Conservation (phyloP, 106 monocot species). For the Dendrobium catenatum region DNA sequence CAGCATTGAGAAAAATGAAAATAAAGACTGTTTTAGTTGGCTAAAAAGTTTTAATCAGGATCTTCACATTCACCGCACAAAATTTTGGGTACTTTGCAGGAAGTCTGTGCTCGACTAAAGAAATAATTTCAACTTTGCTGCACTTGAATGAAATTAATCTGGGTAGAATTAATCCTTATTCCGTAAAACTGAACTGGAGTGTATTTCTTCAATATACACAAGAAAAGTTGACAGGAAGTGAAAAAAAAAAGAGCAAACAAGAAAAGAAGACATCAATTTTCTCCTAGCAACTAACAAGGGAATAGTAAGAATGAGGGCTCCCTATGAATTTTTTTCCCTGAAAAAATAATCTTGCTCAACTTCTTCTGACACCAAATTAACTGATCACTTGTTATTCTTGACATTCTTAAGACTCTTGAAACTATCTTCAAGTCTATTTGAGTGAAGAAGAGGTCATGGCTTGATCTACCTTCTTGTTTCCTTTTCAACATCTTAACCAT, state of each 20-base stretch:
- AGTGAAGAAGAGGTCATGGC: conserved; percentile 71
- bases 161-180: not conserved
- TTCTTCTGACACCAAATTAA: conserved; percentile 81
- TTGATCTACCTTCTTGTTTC: conserved; percentile 43
- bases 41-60: no score
- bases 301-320: conserved; percentile 69
- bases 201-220: not conserved
- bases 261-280: not conserved
- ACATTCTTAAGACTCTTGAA: conserved; percentile 63
- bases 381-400: conserved; percentile 69
- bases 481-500: conserved; percentile 79
- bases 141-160: not conserved
- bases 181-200: not conserved
- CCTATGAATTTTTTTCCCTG: conserved; percentile 56
- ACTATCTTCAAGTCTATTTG: conserved; percentile 81
- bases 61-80: no score
- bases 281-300: conserved; percentile 41
- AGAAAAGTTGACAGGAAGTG: not conserved
- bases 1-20: no score
- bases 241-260: not conserved
- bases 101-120: no score
- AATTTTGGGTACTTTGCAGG: no score
- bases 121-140: no score
- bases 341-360: conserved; percentile 45
- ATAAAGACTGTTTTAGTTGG: no score